Evolutionary conservation across 768 basidiomycete species (phyloP).

Genomic region (Suillus occidentalis): DNA sequence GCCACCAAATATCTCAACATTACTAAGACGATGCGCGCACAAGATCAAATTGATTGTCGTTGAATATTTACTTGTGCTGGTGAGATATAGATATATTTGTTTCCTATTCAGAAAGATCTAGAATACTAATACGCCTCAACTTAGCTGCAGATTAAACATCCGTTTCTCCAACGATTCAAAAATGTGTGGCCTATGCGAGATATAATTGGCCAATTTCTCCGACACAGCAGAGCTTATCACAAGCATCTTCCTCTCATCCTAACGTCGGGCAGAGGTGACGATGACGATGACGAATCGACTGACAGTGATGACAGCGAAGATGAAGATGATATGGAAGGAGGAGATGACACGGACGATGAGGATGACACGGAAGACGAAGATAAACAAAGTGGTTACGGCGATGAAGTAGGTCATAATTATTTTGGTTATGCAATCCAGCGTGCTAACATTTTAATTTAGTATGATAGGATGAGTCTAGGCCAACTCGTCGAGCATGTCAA

Average conservation of each 20-base stretch:
- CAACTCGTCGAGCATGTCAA: too few species aligned
- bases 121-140: neutral
- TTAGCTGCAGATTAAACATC: neutral
- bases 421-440: neutral
- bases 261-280: neutral
- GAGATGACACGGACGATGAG: neutral
- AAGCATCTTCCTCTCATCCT: neutral
- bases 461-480: neutral
- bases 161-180: neutral
- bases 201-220: neutral
- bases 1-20: neutral
- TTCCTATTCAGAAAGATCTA: neutral
- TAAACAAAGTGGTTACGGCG: too few species aligned
- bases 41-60: neutral
- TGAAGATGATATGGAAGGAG: neutral
- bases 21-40: neutral
- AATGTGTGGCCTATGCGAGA: neutral
- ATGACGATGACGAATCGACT: neutral
- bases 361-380: neutral
- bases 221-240: neutral
- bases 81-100: neutral
- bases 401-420: neutral
- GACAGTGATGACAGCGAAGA: neutral
- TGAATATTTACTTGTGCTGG: neutral
- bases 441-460: neutral